Percentiles rank a stretch among this genome's conserved stretches.
These are phyloP conservation scores for Heterobasidion parviporum DNA, from an alignment of 1,284 basidiomycete species.

Conservation along the genomic window DNA sequence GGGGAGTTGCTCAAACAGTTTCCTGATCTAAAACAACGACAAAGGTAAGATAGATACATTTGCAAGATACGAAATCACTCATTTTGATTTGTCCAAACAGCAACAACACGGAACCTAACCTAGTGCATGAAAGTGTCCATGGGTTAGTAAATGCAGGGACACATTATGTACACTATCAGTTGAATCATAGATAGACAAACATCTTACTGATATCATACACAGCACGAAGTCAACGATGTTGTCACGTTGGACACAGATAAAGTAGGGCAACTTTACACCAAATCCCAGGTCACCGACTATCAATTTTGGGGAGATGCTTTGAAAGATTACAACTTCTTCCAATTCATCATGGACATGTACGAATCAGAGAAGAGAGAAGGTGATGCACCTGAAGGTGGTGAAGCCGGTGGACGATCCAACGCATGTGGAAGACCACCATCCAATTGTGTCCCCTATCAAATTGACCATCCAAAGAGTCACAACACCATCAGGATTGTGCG, in stretches of 20 bases:
- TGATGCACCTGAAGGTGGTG: neutral
- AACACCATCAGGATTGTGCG: slow-evolving; percentile 14
- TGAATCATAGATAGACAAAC: no score
- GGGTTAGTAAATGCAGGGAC: no score
- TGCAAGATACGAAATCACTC: no score
- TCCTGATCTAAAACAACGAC: slow-evolving; percentile 7
- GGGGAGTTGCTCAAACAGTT: slow-evolving; percentile 10
- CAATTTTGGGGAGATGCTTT: neutral
- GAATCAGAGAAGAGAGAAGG: neutral
- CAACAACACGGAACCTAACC: no score
- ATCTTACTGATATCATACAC: neutral
- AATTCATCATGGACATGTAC: neutral
- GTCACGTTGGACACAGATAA: neutral
- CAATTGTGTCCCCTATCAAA: neutral
- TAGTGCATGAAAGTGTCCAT: no score
- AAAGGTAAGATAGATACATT: no score
- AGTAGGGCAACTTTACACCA: neutral
- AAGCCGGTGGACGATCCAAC: neutral
- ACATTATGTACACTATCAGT: no score
- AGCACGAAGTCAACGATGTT: neutral
- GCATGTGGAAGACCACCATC: neutral
- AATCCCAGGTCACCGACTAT: neutral
- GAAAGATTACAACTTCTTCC: neutral
- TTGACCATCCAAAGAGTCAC: neutral
- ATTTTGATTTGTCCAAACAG: no score